phyloP scores from a whole-genome alignment of 768 basidiomycete species.

The Postia placenta region DNA sequence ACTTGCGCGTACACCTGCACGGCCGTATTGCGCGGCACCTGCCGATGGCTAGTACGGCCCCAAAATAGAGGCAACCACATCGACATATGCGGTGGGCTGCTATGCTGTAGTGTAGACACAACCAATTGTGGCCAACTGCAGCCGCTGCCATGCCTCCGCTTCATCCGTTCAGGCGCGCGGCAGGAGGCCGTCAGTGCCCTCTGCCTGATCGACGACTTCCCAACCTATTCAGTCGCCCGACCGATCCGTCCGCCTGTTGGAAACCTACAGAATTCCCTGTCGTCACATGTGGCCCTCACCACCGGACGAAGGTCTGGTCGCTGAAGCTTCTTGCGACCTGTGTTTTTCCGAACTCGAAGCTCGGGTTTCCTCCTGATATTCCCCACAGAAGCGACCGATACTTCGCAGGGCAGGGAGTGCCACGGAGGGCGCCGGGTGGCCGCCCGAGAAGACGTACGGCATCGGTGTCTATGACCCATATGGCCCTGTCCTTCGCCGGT shows the following conservation, averaged over 20 bases:
- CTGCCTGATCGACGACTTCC: slow-evolving; percentile 14
- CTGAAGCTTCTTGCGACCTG: slow-evolving; percentile 2
- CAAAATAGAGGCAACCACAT: background rate
- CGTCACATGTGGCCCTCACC: slow-evolving; percentile 16
- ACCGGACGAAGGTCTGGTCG: background rate
- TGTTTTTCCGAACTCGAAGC: slow-evolving; percentile 10
- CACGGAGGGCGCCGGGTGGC: slow-evolving; percentile 13
- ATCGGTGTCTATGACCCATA: slow-evolving; percentile 20
- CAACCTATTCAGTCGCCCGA: slow-evolving; percentile 4
- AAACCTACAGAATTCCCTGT: background rate
- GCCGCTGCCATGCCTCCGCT: background rate
- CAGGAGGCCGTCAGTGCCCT: background rate
- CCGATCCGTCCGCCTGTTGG: slow-evolving; percentile 2
- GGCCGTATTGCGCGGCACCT: too few species aligned
- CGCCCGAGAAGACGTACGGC: slow-evolving; percentile 6
- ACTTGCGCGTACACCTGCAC: too few species aligned
- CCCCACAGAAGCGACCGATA: slow-evolving; percentile 15
- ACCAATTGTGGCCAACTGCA: background rate
- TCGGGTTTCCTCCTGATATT: slow-evolving; percentile 14
- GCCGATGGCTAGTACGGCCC: too few species aligned
- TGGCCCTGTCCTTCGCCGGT: slow-evolving; percentile 17
- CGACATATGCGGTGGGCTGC: background rate
- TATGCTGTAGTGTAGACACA: background rate
- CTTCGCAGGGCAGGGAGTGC: slow-evolving; percentile 4
- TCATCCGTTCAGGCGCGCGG: slow-evolving; percentile 2